phyloP scores from a whole-genome alignment of 2,329 filamentous ascomycete genomes.

The Colletotrichum sublineola region DNA sequence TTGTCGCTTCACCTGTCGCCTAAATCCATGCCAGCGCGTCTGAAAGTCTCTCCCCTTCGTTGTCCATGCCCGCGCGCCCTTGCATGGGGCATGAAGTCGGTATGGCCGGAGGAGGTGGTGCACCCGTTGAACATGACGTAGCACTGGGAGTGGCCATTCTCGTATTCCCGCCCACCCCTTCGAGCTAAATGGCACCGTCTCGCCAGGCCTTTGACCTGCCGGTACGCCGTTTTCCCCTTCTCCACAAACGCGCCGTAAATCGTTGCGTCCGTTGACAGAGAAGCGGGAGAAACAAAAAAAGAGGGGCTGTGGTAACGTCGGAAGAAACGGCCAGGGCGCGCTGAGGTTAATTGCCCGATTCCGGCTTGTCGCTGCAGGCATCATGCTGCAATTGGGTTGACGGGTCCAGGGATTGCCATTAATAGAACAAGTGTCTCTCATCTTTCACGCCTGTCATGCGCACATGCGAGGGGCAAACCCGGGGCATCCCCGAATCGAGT shows the following conservation, averaged over 20 bases:
- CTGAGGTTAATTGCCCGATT: constrained; percentile 26
- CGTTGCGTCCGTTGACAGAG: constrained; percentile 23
- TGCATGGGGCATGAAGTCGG: constrained; percentile 32
- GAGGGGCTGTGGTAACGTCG: neutral
- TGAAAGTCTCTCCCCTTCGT: neutral
- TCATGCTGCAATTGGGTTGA: constrained; percentile 19
- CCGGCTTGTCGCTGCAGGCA: constrained; percentile 30
- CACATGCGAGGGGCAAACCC: neutral
- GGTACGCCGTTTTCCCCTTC: constrained; percentile 5
- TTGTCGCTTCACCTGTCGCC: neutral
- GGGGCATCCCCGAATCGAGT: neutral
- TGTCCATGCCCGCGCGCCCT: neutral
- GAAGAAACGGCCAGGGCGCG: neutral
- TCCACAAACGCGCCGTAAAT: constrained; percentile 23
- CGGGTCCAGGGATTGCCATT: constrained; percentile 21
- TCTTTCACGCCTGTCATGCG: neutral
- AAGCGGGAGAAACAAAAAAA: constrained; percentile 32
- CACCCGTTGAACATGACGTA: constrained; percentile 32
- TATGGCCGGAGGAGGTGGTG: constrained; percentile 21
- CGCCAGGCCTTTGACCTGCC: neutral
- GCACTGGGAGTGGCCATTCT: constrained; percentile 32
- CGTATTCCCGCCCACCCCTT: constrained; percentile 29
- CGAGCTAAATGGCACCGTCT: neutral
- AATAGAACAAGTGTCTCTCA: constrained; percentile 33
- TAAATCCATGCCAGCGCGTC: neutral